Evolutionary conservation across 371 early-diverging fungal genomes (phyloP).

Genomic region (Sporodiniella umbellata): DNA sequence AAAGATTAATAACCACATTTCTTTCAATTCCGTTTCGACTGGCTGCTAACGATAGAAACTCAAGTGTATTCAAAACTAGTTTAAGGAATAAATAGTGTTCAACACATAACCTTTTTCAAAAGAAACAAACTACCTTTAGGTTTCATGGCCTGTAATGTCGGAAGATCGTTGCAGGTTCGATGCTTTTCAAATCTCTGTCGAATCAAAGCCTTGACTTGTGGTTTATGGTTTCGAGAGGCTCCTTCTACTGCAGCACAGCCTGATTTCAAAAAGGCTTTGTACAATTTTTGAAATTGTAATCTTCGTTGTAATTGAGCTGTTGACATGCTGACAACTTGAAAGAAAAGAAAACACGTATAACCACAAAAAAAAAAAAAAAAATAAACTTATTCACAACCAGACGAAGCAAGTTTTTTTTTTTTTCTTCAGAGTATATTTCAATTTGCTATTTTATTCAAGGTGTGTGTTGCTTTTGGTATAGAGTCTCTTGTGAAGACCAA

Average conservation of each 20-base stretch:
- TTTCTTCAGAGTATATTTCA: too few relatives aligned
- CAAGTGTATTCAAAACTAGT: conserved; percentile 22
- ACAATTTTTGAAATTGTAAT: neutral
- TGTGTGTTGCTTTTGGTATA: too few relatives aligned
- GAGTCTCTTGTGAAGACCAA: too few relatives aligned
- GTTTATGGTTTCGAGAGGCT: conserved; percentile 1
- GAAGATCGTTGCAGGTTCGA: conserved; percentile 6
- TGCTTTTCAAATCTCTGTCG: conserved; percentile 20
- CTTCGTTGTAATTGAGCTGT: neutral
- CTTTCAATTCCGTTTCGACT: conserved; percentile 13
- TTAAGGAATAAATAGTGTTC: neutral
- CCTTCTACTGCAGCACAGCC: conserved; percentile 12
- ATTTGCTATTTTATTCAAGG: too few relatives aligned
- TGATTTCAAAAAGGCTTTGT: conserved; percentile 9
- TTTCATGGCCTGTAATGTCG: conserved; percentile 2
- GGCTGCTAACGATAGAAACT: conserved; percentile 16
- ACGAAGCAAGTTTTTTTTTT: too few relatives aligned
- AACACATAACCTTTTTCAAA: too few relatives aligned
- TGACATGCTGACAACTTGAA: neutral
- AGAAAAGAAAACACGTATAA: neutral
- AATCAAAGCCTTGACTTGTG: conserved; percentile 7
- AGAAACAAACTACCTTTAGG: conserved; percentile 11
- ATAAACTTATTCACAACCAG: too few relatives aligned
- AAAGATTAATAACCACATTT: conserved; percentile 21
- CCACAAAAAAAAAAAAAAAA: neutral